These are phyloP conservation scores for Limnanthes douglasii DNA, from an alignment of 345 rosid species.

Conservation along the genomic window DNA sequence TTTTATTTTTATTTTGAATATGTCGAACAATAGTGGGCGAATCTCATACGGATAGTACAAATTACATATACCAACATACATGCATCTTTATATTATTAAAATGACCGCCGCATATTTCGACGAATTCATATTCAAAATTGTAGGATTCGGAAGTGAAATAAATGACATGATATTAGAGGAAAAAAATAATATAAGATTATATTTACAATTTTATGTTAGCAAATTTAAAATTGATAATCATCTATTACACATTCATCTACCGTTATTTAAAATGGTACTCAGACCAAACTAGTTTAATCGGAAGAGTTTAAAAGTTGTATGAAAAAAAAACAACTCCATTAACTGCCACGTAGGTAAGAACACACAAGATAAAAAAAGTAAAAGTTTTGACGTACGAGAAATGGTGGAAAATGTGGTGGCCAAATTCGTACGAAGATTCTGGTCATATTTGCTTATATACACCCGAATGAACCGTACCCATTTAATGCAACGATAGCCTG, in stretches of 20 bases:
- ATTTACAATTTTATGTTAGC: too few species aligned
- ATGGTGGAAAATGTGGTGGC: constrained; percentile 89
- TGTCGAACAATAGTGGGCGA: too few species aligned
- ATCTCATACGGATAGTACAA: too few species aligned
- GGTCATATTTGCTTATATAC: constrained; percentile 52
- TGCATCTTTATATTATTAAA: too few species aligned
- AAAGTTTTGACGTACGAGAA: constrained; percentile 46
- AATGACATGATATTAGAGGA: too few species aligned
- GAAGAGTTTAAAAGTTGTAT: constrained; percentile 58
- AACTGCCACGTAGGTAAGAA: constrained; percentile 35
- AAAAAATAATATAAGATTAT: too few species aligned
- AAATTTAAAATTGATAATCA: too few species aligned
- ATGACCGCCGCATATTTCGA: too few species aligned
- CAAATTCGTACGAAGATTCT: constrained; percentile 45
- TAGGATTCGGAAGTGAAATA: too few species aligned
- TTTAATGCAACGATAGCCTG: constrained; percentile 70
- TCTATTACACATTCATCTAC: constrained; percentile 82
- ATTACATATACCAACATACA: too few species aligned
- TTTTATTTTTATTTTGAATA: too few species aligned
- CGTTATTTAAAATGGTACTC: constrained; percentile 52
- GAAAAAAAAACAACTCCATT: constrained; percentile 43
- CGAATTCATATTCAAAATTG: too few species aligned
- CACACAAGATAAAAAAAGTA: constrained; percentile 36
- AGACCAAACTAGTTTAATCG: constrained; percentile 21
- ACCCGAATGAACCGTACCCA: constrained; percentile 43